Evolutionary conservation across 106 monocot species (phyloP), one percentile per base, ranked within the genome.

Genomic region (Acanthochlamys bracteata): DNA sequence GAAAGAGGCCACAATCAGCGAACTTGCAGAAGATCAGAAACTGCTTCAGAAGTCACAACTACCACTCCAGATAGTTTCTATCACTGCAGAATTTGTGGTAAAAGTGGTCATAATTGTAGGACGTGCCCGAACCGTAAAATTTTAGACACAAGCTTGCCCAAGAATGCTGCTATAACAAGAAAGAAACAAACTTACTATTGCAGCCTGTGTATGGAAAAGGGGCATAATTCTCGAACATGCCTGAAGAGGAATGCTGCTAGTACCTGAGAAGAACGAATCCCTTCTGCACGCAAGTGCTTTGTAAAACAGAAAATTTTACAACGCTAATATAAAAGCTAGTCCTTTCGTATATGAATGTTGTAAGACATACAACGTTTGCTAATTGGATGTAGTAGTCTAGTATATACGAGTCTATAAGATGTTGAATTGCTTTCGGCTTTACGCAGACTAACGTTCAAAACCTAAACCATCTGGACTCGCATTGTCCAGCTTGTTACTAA

Each of bases 161-260:
- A 33, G 14, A 16, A 0, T 15, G 4, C 24, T 8, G 13, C 41
- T 52, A 73, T 63, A 41, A 41, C 33, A 27, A 25, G 16, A n/a
- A 65, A 10, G 11, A 81, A 61, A 55, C 70, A 70, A 69, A 73
- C 69, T 41, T 87, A 87, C 55, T 71, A 59, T 9, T 86, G 83
- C 42, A 80, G 69, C 6, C 59, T 79, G 46, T 93, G 88, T 75
- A 66, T 57, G 20, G 57, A 25, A 63, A 85, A 75, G 70, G 93
- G 93, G 45, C 88, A 93, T 43, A 88, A 89, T 41, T 72, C 45
- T 41, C 68, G 92, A n/a, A 76, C 84, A 42, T 93, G 88, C 41
- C 80, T 79, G n/a, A 66, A 60, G 15, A 84, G 66, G 69, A 55
- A 75, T 46, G 42, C 15, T 69, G 43, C 13, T 45, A 45, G 10